Conservation (phyloP, 2,329 filamentous ascomycete species). For the Chalaropsis ovoidea region DNA sequence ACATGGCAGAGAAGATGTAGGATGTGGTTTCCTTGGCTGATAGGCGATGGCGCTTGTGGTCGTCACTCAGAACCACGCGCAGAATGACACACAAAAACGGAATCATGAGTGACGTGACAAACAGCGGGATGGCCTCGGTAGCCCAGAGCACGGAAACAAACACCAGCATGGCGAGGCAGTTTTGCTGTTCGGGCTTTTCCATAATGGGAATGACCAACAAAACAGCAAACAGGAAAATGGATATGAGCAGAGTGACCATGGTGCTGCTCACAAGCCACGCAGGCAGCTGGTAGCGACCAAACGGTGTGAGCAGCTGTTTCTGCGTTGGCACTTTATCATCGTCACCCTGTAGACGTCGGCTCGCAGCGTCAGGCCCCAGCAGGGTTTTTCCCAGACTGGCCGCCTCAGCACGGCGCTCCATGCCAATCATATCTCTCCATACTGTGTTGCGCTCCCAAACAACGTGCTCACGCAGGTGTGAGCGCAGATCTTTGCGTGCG, state of each 20-base stretch:
- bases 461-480: conserved; percentile 89
- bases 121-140: conserved; percentile 94
- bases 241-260: conserved; percentile 63
- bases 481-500: conserved; percentile 74
- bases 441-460: conserved; percentile 99
- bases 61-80: conserved; percentile 69
- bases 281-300: conserved; percentile 67
- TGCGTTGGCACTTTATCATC: conserved; percentile 52
- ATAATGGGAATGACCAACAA: conserved; percentile 72
- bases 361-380: conserved; percentile 60
- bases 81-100: conserved; percentile 87
- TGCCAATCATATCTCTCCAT: conserved; percentile 97
- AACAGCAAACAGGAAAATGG: conserved; percentile 61
- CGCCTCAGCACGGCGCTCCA: conserved; percentile 89
- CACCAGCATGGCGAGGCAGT: conserved; percentile 84
- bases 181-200: conserved; percentile 81
- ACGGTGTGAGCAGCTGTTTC: conserved; percentile 65
- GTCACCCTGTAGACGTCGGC: conserved; percentile 73
- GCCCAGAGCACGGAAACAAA: conserved; percentile 95
- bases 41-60: conserved; percentile 56
- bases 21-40: conserved; percentile 69
- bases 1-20: conserved; percentile 91
- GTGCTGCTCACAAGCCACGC: conserved; percentile 75
- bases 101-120: conserved; percentile 88
- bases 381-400: conserved; percentile 81